These are phyloP conservation scores for Leccinum truebloodii DNA, from an alignment of 768 basidiomycete genomes.

Conservation along the genomic window DNA sequence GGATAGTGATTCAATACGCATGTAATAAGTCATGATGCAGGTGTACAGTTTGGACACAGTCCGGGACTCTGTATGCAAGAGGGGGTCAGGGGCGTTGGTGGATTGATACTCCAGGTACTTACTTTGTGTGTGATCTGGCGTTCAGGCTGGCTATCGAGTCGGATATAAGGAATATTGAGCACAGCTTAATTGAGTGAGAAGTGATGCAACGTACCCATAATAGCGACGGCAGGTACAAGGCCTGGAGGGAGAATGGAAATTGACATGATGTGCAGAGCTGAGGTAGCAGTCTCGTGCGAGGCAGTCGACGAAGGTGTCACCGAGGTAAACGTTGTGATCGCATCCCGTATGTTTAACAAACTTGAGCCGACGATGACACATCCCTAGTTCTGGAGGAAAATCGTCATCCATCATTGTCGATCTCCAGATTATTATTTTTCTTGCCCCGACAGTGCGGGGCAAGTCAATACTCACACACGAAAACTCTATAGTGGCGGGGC, in stretches of 20 bases:
- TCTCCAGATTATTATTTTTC: not conserved
- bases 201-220: slow-evolving; percentile 41
- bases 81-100: slow-evolving; percentile 17
- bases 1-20: not conserved
- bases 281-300: slow-evolving; percentile 40
- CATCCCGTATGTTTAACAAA: slow-evolving; percentile 53
- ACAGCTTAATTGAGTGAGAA: not conserved
- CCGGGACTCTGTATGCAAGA: slow-evolving; percentile 35
- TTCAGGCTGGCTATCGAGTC: slow-evolving; percentile 48
- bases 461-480: not conserved
- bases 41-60: slow-evolving; percentile 41
- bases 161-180: slow-evolving; percentile 2
- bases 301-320: slow-evolving; percentile 56
- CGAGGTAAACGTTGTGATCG: slow-evolving; percentile 51
- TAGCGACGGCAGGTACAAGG: slow-evolving; percentile 57
- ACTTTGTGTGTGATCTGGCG: slow-evolving; percentile 50
- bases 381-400: slow-evolving; percentile 28
- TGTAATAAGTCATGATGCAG: slow-evolving; percentile 14
- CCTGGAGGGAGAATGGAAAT: slow-evolving; percentile 39
- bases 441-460: not conserved
- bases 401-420: not conserved
- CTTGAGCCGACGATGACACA: slow-evolving; percentile 67
- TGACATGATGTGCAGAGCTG: slow-evolving; percentile 50
- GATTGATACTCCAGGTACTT: slow-evolving; percentile 18
- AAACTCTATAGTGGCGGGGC: not conserved